phyloP scores from a whole-genome alignment of 2,329 filamentous ascomycete species.

The Claviceps sp. region DNA sequence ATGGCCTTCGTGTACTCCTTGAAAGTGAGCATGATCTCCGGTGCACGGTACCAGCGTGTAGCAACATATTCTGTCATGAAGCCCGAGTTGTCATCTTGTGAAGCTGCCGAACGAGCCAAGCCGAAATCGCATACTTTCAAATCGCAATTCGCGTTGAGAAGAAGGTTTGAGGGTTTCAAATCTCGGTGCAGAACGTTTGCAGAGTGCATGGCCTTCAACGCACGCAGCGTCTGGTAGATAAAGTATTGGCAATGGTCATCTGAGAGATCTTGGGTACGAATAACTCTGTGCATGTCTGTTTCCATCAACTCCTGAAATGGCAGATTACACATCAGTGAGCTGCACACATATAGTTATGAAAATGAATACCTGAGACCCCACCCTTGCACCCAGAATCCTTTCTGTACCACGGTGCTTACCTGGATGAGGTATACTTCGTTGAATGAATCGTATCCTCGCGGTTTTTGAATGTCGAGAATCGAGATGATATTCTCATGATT shows the following conservation, averaged over 20 bases:
- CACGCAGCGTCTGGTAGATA: constrained; percentile 97
- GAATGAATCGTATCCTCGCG: constrained; percentile 88
- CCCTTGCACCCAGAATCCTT: not conserved
- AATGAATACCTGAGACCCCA: no score
- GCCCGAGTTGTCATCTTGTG: constrained; percentile 97
- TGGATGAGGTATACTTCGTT: constrained; percentile 98
- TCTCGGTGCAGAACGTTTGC: constrained; percentile 96
- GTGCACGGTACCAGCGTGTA: constrained; percentile 96
- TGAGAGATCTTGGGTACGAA: constrained; percentile 93
- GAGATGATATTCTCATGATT: constrained; percentile 99
- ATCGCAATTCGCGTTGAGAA: constrained; percentile 97
- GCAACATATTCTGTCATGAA: constrained; percentile 99
- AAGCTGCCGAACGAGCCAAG: constrained; percentile 85
- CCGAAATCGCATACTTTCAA: constrained; percentile 98
- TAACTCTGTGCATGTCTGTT: constrained; percentile 98
- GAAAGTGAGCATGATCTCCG: constrained; percentile 99
- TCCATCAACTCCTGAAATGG: constrained; percentile 80
- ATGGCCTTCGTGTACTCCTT: constrained; percentile 99
- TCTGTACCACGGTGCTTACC: constrained; percentile 36
- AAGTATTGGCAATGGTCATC: constrained; percentile 99
- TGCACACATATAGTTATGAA: not conserved
- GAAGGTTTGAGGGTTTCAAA: constrained; percentile 90
- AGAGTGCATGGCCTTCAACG: constrained; percentile 97
- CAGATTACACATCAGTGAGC: not conserved
- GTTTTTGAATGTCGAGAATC: constrained; percentile 97